These are phyloP conservation scores for Scutellaria baicalensis DNA, from an alignment of 257 asterid genomes.

Conservation along the genomic window DNA sequence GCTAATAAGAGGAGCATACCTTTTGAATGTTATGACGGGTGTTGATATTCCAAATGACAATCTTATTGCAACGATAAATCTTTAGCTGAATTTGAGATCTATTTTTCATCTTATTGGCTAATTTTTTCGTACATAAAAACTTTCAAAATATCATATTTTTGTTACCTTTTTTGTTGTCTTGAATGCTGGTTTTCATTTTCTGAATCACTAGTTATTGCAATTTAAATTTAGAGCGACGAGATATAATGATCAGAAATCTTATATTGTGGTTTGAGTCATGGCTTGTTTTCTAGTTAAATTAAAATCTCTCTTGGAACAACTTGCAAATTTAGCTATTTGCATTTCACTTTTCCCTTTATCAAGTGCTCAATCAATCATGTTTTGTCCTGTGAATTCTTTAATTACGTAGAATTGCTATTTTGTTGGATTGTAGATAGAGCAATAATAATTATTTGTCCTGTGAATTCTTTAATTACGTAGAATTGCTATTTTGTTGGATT, in stretches of 20 bases:
- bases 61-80: neutral
- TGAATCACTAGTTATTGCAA: neutral
- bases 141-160: no score
- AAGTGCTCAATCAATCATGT: no score
- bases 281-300: neutral
- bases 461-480: no score
- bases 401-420: no score
- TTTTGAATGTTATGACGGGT: no score
- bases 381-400: no score
- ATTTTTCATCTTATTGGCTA: neutral
- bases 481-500: no score
- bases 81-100: neutral
- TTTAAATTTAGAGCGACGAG: neutral
- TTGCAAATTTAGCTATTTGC: neutral
- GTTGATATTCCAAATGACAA: constrained; percentile 1
- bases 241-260: neutral
- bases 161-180: neutral
- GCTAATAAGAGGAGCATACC: constrained; percentile 33
- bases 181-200: neutral
- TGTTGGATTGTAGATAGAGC: no score
- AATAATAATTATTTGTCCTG: no score
- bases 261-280: neutral
- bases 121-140: neutral
- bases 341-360: neutral
- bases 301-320: neutral